Conservation (phyloP, 768 basidiomycete species). For the Trametes sanguinea region DNA sequence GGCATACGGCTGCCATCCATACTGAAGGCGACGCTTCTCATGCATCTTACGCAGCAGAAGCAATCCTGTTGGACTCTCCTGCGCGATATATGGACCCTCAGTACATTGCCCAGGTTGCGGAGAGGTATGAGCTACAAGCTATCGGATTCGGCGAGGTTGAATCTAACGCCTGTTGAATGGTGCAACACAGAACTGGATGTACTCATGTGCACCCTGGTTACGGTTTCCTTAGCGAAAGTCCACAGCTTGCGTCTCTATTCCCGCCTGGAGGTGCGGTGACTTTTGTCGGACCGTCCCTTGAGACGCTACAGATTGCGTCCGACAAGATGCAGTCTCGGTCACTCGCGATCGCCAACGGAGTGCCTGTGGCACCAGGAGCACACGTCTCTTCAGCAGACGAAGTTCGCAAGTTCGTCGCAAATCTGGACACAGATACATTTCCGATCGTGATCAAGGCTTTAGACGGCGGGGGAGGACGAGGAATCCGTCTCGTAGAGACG, state of each 20-base stretch:
- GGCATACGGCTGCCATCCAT: constrained; percentile 35
- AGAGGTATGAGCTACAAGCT: neutral
- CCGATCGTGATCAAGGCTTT: constrained; percentile 39
- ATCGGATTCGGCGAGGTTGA: no score
- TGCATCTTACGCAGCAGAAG: constrained; percentile 32
- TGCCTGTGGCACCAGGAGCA: constrained; percentile 36
- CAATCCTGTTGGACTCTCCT: constrained; percentile 23
- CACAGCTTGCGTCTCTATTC: constrained; percentile 30
- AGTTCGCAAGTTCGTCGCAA: constrained; percentile 25
- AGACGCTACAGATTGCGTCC: constrained; percentile 25
- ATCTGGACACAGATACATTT: constrained; percentile 31
- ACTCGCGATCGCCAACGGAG: constrained; percentile 31
- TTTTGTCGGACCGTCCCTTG: constrained; percentile 33
- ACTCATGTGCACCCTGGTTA: constrained; percentile 36
- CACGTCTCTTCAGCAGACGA: constrained; percentile 27
- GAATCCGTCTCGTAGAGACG: constrained; percentile 25
- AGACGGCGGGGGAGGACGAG: constrained; percentile 40
- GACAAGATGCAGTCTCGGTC: constrained; percentile 32
- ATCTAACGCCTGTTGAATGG: no score
- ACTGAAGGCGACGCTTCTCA: constrained; percentile 29
- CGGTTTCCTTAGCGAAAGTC: constrained; percentile 35
- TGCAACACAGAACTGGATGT: constrained; percentile 1
- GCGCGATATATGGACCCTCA: constrained; percentile 18
- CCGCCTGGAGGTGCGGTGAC: constrained; percentile 24
- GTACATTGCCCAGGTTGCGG: constrained; percentile 27